A percentile compares a stretch with the other conserved stretches of the same genome.
These are phyloP conservation scores for Candida berthetii DNA, from an alignment of 805 yeast genomes.

Conservation along the genomic window DNA sequence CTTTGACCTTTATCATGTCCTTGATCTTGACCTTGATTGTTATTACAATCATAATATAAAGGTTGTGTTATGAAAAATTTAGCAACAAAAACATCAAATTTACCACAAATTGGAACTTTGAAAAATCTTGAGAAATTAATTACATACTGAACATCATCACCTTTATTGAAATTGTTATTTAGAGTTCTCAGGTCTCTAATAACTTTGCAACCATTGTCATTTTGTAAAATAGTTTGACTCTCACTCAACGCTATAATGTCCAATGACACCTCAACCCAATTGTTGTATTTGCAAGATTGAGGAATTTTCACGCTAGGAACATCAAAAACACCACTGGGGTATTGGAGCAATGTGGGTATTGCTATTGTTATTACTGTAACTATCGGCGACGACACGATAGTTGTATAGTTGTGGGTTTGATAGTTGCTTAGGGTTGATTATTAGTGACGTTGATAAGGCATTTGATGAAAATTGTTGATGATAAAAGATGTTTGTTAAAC, in stretches of 20 bases:
- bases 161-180: slow-evolving; percentile 14
- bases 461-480: slow-evolving; percentile 6
- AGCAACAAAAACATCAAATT: slow-evolving; percentile 6
- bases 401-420: slow-evolving; percentile 3
- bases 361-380: not conserved
- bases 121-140: slow-evolving; percentile 13
- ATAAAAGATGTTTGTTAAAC: slow-evolving; percentile 7
- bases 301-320: slow-evolving; percentile 21
- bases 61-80: slow-evolving; percentile 16
- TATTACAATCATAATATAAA: slow-evolving; percentile 6
- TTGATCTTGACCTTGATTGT: too few species aligned
- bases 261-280: slow-evolving; percentile 22
- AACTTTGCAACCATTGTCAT: slow-evolving; percentile 8
- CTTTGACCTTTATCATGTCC: slow-evolving; percentile 7
- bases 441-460: slow-evolving; percentile 4
- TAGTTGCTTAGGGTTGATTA: slow-evolving; percentile 10
- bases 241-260: slow-evolving; percentile 23
- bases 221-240: slow-evolving; percentile 19
- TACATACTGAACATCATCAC: slow-evolving; percentile 9
- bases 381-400: slow-evolving; percentile 9
- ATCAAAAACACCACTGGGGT: slow-evolving; percentile 24
- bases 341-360: slow-evolving; percentile 13
- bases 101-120: slow-evolving; percentile 16
- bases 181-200: not conserved
- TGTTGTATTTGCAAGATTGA: slow-evolving; percentile 15